Conservation (phyloP, 257 asterid species). For the Handroanthus guayacan region DNA sequence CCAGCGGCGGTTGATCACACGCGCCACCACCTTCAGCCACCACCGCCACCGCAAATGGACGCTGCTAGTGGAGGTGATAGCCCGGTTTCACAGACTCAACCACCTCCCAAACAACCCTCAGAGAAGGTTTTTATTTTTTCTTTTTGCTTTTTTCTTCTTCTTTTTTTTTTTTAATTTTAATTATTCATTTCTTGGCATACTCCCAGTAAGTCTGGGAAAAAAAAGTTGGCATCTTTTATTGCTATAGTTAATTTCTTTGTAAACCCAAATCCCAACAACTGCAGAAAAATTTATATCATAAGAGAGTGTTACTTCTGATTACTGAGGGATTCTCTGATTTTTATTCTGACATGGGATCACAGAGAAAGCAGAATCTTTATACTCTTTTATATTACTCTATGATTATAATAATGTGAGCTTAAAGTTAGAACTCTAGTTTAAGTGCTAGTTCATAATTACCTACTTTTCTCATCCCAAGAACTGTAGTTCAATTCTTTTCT, state of each 20-base stretch:
- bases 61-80: conserved; percentile 54
- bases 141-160: background rate
- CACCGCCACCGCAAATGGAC: conserved; percentile 50
- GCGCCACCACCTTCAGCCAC: conserved; percentile 48
- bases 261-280: conserved; percentile 50
- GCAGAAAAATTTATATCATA: conserved; percentile 41
- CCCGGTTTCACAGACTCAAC: conserved; percentile 47
- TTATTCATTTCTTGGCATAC: conserved; percentile 8
- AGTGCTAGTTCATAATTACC: conserved; percentile 49
- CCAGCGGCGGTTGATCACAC: conserved; percentile 40
- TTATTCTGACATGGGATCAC: conserved; percentile 56
- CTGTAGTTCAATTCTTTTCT: conserved; percentile 51
- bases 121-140: conserved; percentile 57
- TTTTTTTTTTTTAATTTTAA: too few relatives aligned
- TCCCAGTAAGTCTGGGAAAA: conserved; percentile 51
- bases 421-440: conserved; percentile 46
- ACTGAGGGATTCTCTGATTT: conserved; percentile 57
- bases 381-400: conserved; percentile 29
- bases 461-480: conserved; percentile 68
- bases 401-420: conserved; percentile 24
- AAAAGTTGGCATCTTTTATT: conserved; percentile 44
- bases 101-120: conserved; percentile 49
- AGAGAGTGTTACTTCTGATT: conserved; percentile 38
- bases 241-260: background rate
- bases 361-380: conserved; percentile 63